Base-by-base conservation (phyloP, 352 stramenopile genomes). In the Pythium aristosporum region DNA sequence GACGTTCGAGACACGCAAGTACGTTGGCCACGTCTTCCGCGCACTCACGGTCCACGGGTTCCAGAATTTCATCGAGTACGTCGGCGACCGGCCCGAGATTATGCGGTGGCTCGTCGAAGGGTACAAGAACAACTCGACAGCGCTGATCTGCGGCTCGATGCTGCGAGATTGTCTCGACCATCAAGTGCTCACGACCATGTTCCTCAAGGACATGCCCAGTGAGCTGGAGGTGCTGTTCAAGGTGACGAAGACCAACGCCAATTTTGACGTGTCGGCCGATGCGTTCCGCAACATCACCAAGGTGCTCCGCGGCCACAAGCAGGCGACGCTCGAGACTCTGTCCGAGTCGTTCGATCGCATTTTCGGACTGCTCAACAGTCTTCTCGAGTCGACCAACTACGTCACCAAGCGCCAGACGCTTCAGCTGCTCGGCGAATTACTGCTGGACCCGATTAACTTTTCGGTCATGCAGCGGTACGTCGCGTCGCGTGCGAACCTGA, bases 191-290 rank as follows among this genome's bases (percentile, higher is more conserved):
- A 79, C 76, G 11, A 69, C 85, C 50, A 72, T 82, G 56, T 92
- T 92, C 43, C 55, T 92, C 12, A 71, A 73, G 28, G 79, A 87
- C 18, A 73, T 91, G 47, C 69, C 77, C n/a, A 46, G 49, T 0
- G 83, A 91, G 57, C 86, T 94, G 21, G 80, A 85, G 39, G 74
- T 79, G 41, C 65, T 94, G 9, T 78, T 94, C 50, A 76, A 82
- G 53, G 75, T 91, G 25, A 87, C 82, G n/a, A 82, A 79, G 60
- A 88, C 77, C 49, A 91, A 94, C 62, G 66, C 65, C 50, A 91
- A 94, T 61, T 94, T 94, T 65, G 85, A 94, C 67, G 87, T 94
- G 30, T 89, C 85, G 13, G 80, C 83, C n/a, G 85, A 92, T 63
- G 85, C 85, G 32, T 83, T 92, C 46, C 80, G 83, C 44, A 94